phyloP scores from a whole-genome alignment of 2,329 filamentous ascomycete species.

The Verticillium isaacii region DNA sequence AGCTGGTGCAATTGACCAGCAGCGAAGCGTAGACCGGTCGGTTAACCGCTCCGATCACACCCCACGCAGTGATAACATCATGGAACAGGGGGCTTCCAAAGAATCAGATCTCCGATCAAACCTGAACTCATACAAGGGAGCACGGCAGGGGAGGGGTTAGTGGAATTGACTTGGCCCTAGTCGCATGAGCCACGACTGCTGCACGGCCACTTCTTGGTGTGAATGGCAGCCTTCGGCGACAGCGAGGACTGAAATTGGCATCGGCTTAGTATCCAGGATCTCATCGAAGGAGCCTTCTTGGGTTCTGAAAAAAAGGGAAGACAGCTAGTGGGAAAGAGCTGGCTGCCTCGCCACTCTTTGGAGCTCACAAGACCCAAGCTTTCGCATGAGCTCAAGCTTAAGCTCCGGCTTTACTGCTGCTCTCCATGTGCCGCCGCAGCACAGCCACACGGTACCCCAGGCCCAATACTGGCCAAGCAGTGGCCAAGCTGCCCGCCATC shows the following conservation, averaged over 20 bases:
- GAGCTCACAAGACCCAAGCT: no score
- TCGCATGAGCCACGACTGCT: background rate
- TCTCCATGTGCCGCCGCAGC: background rate
- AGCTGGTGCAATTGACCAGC: background rate
- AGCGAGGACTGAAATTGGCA: no score
- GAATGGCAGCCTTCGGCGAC: no score
- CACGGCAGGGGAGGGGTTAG: background rate
- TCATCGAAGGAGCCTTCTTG: no score
- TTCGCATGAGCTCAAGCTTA: background rate
- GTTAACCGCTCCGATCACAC: no score
- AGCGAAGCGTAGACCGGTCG: background rate
- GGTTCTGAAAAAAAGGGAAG: no score
- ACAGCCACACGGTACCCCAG: background rate
- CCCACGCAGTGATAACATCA: background rate
- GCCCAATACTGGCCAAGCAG: background rate
- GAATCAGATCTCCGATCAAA: background rate
- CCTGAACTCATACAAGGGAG: background rate
- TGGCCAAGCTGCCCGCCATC: no score
- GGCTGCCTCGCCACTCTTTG: no score
- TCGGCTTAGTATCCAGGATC: no score
- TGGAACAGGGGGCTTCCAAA: background rate
- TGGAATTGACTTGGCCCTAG: background rate
- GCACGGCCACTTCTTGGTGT: no score
- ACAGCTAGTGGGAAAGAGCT: no score
- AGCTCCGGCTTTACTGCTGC: background rate